phyloP scores from a whole-genome alignment of 2,329 filamentous ascomycete species.

The Geosmithia putterillii region DNA sequence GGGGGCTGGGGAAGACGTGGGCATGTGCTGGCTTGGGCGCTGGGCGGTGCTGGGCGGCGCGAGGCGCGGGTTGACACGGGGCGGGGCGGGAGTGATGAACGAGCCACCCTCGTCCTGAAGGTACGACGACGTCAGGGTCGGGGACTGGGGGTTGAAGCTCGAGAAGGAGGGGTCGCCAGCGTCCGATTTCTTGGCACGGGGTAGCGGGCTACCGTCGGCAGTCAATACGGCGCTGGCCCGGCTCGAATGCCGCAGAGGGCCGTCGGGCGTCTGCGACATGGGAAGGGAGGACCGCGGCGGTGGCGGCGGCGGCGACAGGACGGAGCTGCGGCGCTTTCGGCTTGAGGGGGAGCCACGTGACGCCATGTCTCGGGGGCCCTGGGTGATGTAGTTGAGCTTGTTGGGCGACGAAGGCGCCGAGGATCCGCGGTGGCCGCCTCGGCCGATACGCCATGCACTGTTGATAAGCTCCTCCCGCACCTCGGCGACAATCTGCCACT shows the following conservation, averaged over 20 bases:
- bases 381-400: conserved; percentile 48
- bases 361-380: conserved; percentile 43
- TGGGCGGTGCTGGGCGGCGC: conserved; percentile 73
- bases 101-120: conserved; percentile 46
- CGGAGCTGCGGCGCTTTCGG: conserved; percentile 44
- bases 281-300: conserved; percentile 36
- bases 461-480: conserved; percentile 79
- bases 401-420: conserved; percentile 59
- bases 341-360: conserved; percentile 36
- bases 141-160: conserved; percentile 43
- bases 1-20: conserved; percentile 71
- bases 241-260: conserved; percentile 26
- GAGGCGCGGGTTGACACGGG: conserved; percentile 59
- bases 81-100: conserved; percentile 61
- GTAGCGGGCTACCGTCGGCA: conserved; percentile 50
- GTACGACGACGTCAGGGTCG: conserved; percentile 49
- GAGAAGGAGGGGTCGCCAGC: conserved; percentile 27
- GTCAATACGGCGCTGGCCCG: conserved; percentile 25
- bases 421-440: conserved; percentile 53
- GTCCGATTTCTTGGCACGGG: conserved; percentile 39
- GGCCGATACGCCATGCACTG: conserved; percentile 50
- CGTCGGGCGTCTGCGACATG: conserved; percentile 45
- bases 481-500: conserved; percentile 87
- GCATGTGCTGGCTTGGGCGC: conserved; percentile 74
- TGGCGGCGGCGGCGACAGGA: conserved; percentile 42